These are phyloP conservation scores for Talaromyces rugulosus DNA, from an alignment of 2,329 filamentous ascomycete species.

Conservation along the genomic window DNA sequence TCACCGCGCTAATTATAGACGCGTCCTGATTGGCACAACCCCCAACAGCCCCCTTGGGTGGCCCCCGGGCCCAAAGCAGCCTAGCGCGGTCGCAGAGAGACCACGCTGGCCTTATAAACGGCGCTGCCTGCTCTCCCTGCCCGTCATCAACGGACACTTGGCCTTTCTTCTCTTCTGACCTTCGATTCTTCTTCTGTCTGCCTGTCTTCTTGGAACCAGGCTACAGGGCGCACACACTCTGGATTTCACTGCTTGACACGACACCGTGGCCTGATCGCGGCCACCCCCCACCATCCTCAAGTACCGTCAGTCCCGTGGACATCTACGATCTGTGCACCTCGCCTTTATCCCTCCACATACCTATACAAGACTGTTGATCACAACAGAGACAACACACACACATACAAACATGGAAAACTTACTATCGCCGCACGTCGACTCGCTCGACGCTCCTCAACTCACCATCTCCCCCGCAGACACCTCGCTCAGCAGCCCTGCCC, in stretches of 20 bases:
- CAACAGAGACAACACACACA: not conserved
- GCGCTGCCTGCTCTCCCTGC: constrained; percentile 15
- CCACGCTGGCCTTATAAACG: constrained; percentile 39
- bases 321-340: constrained; percentile 8
- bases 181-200: not conserved
- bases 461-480: constrained; percentile 41
- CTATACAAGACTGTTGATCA: not conserved
- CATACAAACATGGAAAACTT: constrained; percentile 7
- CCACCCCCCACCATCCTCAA: not conserved
- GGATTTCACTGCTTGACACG: constrained; percentile 8
- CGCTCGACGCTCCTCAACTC: constrained; percentile 30
- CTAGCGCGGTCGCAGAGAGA: constrained; percentile 16
- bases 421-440: constrained; percentile 20
- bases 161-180: constrained; percentile 22
- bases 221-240: constrained; percentile 6
- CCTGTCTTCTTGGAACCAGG: constrained; percentile 6
- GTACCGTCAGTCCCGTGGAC: constrained; percentile 1
- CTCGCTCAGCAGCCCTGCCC: constrained; percentile 27
- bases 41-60: not conserved
- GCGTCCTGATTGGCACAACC: not conserved
- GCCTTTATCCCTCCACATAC: not conserved
- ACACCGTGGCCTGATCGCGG: not conserved
- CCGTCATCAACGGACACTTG: constrained; percentile 25
- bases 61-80: not conserved
- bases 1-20: not conserved